These are phyloP conservation scores for Prinsepia uniflora DNA, from an alignment of 306 rosid species.

Conservation along the genomic window DNA sequence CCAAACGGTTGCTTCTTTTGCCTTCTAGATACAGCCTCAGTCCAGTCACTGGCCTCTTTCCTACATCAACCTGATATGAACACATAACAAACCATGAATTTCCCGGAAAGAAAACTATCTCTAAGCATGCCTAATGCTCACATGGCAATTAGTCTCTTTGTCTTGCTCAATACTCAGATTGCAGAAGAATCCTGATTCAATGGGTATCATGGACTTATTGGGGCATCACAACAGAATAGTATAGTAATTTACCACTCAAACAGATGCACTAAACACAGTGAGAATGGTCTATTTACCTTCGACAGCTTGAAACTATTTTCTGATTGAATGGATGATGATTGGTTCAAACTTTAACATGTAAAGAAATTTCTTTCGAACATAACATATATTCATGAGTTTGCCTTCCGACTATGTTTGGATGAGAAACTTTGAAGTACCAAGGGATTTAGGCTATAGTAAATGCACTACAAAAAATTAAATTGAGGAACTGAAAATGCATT, in stretches of 20 bases:
- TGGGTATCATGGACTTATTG: not conserved
- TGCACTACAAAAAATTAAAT: no score
- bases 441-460: no score
- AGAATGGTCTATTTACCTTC: not conserved
- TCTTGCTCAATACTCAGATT: not conserved
- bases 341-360: not conserved
- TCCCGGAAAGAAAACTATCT: not conserved
- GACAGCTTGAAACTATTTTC: not conserved
- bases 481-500: no score
- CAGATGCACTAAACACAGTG: not conserved
- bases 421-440: no score
- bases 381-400: slow-evolving; percentile 13
- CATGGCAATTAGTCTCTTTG: not conserved
- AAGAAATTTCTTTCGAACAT: not conserved
- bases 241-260: not conserved
- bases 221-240: not conserved
- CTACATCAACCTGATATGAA: slow-evolving; percentile 80
- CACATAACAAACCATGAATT: not conserved
- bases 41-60: slow-evolving; percentile 94
- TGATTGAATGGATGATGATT: not conserved
- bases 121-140: not conserved
- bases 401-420: not conserved
- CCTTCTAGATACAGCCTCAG: slow-evolving; percentile 94
- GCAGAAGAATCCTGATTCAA: not conserved
- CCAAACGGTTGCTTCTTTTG: slow-evolving; percentile 80